phyloP scores from a whole-genome alignment of 805 yeast species.

The Brettanomyces anomalus region DNA sequence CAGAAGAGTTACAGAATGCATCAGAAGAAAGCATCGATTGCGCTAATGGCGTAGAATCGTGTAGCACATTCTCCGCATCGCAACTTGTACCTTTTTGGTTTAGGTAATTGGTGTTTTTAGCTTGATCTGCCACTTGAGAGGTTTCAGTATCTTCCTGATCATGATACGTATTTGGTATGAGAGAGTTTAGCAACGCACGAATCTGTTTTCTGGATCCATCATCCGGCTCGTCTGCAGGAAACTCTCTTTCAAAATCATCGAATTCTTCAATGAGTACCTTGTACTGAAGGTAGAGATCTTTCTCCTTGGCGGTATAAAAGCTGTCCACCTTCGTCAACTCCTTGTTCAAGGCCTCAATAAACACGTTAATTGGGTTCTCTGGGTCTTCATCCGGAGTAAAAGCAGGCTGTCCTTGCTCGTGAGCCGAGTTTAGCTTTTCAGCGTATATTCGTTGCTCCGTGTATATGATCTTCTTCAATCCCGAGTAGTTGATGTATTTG shows the following conservation, averaged over 20 bases:
- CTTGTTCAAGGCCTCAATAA: slow-evolving; percentile 61
- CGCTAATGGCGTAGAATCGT: neutral
- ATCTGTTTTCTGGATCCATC: slow-evolving; percentile 9
- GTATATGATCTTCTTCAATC: slow-evolving; percentile 77
- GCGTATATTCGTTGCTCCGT: slow-evolving; percentile 60
- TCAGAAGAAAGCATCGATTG: slow-evolving; percentile 11
- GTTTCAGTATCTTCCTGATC: neutral
- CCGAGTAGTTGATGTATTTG: slow-evolving; percentile 82
- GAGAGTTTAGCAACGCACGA: slow-evolving; percentile 7
- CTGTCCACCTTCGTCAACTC: slow-evolving; percentile 70
- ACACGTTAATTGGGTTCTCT: slow-evolving; percentile 46
- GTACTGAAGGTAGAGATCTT: slow-evolving; percentile 41
- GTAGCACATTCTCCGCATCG: neutral
- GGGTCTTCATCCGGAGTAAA: slow-evolving; percentile 25
- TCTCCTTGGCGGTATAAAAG: slow-evolving; percentile 65
- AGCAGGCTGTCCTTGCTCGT: slow-evolving; percentile 19
- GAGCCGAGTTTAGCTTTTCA: slow-evolving; percentile 17
- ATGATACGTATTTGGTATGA: neutral
- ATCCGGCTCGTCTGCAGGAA: slow-evolving; percentile 14
- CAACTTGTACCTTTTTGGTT: neutral
- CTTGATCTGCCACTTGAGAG: neutral
- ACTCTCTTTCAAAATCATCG: slow-evolving; percentile 45
- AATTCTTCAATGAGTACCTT: slow-evolving; percentile 54
- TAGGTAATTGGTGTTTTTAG: neutral
- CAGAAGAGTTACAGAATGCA: slow-evolving; percentile 11